Evolutionary conservation across 495 filamentous ascomycete genomes (phyloP), one percentile per base, ranked within the genome.

Genomic region (Hypoxylon lenormandii): DNA sequence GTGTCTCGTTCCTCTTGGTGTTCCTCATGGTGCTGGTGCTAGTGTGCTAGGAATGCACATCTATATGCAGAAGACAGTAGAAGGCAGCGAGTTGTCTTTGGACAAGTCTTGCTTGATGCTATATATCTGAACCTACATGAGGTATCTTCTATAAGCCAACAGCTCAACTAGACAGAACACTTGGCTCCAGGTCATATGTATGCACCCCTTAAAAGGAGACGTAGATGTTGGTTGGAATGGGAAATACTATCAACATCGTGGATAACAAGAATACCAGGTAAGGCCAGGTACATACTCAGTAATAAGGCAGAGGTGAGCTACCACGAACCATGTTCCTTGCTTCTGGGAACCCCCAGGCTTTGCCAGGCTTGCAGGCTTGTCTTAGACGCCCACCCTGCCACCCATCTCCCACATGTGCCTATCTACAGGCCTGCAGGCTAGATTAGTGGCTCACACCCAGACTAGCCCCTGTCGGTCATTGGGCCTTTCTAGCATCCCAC

Each of bases 391-490:
- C 52, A 16, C 18, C 22, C 21, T 12, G 33, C 22, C 13, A 30
- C 23, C 36, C 55, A n/a, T n/a, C n/a, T 33, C 62, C 62, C 62
- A 62, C 68, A 71, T 66, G 58, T 58, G 68, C 68, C 61, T 66
- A 71, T 71, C 57, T 60, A 58, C 56, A 53, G 42, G 61, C 52
- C 57, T 60, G 53, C 56, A 53, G 42, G 61, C 52, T 43, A 47
- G 53, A 58, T 63, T 63, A 62, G 58, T 69, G 23, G 60, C 45
- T 50, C 61, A 71, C 62, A 66, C 58, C 37, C 63, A 66, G 37
- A 54, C 62, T 23, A 49, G 62, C 52, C 68, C 68, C 57, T 71
- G 62, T 66, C 46, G 38, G 37, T 54, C 58, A 56, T 45, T 70
- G 45, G 49, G 30, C 10, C 30, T 43, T 18, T 16, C 26, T 45